Percentiles rank a stretch among this genome's conserved stretches.
Conservation (phyloP, 140 eudicot genomes). For the Stevia rebaudiana region DNA sequence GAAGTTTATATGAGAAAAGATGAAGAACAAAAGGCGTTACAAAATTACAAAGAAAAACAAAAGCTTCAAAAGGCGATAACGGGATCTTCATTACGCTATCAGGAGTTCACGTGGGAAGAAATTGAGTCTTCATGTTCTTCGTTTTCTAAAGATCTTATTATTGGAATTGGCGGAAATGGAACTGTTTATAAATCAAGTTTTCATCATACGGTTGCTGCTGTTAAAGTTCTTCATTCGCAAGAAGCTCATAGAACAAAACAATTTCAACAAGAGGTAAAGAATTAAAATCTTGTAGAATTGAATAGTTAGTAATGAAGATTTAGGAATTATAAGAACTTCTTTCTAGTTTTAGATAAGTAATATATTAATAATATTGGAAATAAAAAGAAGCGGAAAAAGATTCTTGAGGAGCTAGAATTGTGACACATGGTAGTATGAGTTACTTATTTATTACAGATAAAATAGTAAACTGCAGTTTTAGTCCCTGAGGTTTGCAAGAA, state of each 20-base stretch:
- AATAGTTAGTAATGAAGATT: no score
- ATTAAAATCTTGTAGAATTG: not conserved
- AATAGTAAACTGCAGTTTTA: no score
- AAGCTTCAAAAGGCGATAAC: constrained; percentile 49
- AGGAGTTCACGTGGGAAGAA: constrained; percentile 71
- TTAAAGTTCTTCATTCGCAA: constrained; percentile 72
- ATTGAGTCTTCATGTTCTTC: constrained; percentile 61
- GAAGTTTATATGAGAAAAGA: constrained; percentile 53
- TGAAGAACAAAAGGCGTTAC: constrained; percentile 46
- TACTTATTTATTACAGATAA: no score
- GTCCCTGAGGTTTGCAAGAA: no score
- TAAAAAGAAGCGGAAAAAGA: no score
- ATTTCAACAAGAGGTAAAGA: constrained; percentile 83
- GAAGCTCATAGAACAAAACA: constrained; percentile 58
- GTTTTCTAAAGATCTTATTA: constrained; percentile 53
- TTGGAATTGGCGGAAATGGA: constrained; percentile 84
- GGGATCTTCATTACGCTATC: constrained; percentile 42
- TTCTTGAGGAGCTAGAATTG: no score
- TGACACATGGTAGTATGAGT: no score
- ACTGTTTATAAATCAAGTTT: constrained; percentile 75
- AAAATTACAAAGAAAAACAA: constrained; percentile 52
- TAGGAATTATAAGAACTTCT: no score
- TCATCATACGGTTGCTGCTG: constrained; percentile 81
- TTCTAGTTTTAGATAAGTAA: no score
- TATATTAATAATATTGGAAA: no score